Evolutionary conservation across 257 asterid species (phyloP).

Genomic region (Misopates orontium): DNA sequence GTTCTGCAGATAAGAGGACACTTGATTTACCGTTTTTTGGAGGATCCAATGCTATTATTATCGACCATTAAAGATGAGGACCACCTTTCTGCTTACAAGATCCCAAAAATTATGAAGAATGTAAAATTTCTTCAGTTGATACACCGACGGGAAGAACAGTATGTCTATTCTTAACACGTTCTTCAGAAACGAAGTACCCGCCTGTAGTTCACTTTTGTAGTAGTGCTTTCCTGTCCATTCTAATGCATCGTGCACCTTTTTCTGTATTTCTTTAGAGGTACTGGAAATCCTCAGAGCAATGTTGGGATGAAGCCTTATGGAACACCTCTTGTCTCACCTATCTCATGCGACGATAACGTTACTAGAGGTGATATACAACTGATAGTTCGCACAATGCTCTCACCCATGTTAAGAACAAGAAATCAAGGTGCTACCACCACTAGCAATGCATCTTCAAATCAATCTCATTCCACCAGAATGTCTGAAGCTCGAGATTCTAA

Average conservation of each 20-base stretch:
- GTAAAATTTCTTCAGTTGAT: conserved; percentile 89
- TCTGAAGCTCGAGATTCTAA: conserved; percentile 41
- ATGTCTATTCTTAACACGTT: conserved; percentile 32
- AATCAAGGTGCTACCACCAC: conserved; percentile 33
- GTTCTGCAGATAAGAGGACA: conserved; percentile 82
- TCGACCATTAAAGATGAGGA: conserved; percentile 90
- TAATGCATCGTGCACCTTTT: conserved; percentile 14
- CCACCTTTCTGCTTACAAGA: conserved; percentile 93
- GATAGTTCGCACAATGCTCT: conserved; percentile 81
- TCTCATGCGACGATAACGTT: conserved; percentile 75
- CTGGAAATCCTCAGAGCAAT: conserved; percentile 68
- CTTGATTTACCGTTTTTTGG: conserved; percentile 81
- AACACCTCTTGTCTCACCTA: conserved; percentile 95
- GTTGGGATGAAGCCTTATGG: conserved; percentile 96
- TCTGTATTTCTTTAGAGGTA: conserved; percentile 52
- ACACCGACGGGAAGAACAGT: conserved; percentile 96
- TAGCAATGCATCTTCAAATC: conserved; percentile 42
- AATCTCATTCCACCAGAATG: conserved; percentile 35
- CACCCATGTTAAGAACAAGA: conserved; percentile 71
- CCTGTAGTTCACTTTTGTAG: neutral
- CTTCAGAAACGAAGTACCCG: neutral
- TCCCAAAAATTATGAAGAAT: conserved; percentile 70
- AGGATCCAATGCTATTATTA: conserved; percentile 78
- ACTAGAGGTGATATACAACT: conserved; percentile 83
- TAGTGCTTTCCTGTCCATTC: conserved; percentile 8